Evolutionary conservation across 1,139 yeast species (phyloP).

Genomic region (Yamadazyma epiphylla): DNA sequence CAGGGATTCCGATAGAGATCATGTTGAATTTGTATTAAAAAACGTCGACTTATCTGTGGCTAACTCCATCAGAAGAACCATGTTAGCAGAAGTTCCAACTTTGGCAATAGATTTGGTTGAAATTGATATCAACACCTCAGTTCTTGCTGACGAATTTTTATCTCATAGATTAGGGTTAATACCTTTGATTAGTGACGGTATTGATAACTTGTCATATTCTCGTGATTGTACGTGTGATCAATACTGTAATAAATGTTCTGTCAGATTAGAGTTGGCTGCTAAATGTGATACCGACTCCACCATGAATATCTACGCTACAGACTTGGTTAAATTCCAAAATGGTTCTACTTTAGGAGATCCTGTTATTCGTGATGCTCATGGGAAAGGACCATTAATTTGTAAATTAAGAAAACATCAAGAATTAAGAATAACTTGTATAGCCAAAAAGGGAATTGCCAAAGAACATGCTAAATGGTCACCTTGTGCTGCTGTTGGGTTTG

Average conservation of each 20-base stretch:
- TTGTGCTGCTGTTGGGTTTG: conserved; percentile 94
- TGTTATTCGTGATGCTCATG: conserved; percentile 70
- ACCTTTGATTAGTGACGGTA: conserved; percentile 82
- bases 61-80: conserved; percentile 84
- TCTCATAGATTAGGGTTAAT: conserved; percentile 90
- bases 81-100: conserved; percentile 96
- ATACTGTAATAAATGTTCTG: conserved; percentile 93
- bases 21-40: conserved; percentile 83
- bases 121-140: conserved; percentile 88
- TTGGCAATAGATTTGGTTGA: conserved; percentile 94
- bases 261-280: conserved; percentile 79
- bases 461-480: conserved; percentile 99
- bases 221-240: conserved; percentile 98
- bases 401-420: conserved; percentile 93
- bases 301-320: conserved; percentile 86
- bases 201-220: conserved; percentile 74
- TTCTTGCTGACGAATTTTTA: conserved; percentile 92
- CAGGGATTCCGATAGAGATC: conserved; percentile 78
- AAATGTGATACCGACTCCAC: conserved; percentile 85
- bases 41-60: conserved; percentile 91
- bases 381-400: conserved; percentile 83
- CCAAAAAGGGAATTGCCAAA: conserved; percentile 96
- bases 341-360: conserved; percentile 70
- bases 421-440: conserved; percentile 82
- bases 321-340: conserved; percentile 55